A percentile compares a stretch with the other conserved stretches of the same genome.
phyloP scores from a whole-genome alignment of 768 basidiomycete genomes.

The Agrocybe praecox region DNA sequence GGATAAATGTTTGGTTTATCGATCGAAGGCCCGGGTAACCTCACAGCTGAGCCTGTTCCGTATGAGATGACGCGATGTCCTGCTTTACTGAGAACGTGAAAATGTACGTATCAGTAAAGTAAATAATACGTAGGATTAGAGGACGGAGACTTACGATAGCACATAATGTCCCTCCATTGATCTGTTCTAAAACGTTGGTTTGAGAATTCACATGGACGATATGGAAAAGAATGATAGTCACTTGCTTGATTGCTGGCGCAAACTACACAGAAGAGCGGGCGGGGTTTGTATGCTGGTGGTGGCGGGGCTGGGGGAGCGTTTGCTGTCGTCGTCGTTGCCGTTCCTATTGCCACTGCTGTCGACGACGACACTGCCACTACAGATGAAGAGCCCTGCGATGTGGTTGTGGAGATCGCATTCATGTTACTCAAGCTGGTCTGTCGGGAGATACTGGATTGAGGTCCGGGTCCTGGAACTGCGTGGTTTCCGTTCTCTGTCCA shows the following conservation, averaged over 20 bases:
- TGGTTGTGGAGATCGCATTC: neutral
- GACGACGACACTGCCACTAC: conserved; percentile 3
- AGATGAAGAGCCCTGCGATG: conserved; percentile 4
- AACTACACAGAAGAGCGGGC: conserved; percentile 94
- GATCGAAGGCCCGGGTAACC: conserved; percentile 93
- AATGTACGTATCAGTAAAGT: neutral
- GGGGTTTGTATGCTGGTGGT: conserved; percentile 50
- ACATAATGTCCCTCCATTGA: conserved; percentile 99
- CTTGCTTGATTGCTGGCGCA: conserved; percentile 98
- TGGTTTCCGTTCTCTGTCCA: conserved; percentile 28
- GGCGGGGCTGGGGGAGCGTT: conserved; percentile 2
- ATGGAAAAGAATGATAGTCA: conserved; percentile 12
- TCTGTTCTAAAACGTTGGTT: conserved; percentile 65
- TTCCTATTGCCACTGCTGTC: conserved; percentile 6
- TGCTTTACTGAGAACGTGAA: conserved; percentile 66
- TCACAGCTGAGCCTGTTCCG: conserved; percentile 96
- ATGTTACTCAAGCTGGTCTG: too few species aligned
- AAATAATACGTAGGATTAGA: neutral
- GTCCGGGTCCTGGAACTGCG: neutral
- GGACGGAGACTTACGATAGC: conserved; percentile 62
- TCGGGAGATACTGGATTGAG: neutral
- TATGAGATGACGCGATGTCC: conserved; percentile 91
- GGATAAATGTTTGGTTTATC: conserved; percentile 97
- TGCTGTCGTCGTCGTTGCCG: conserved; percentile 1
- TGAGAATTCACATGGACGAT: conserved; percentile 4